phyloP scores from a whole-genome alignment of 768 basidiomycete species.

The Hygrophoropsis aurantiaca region DNA sequence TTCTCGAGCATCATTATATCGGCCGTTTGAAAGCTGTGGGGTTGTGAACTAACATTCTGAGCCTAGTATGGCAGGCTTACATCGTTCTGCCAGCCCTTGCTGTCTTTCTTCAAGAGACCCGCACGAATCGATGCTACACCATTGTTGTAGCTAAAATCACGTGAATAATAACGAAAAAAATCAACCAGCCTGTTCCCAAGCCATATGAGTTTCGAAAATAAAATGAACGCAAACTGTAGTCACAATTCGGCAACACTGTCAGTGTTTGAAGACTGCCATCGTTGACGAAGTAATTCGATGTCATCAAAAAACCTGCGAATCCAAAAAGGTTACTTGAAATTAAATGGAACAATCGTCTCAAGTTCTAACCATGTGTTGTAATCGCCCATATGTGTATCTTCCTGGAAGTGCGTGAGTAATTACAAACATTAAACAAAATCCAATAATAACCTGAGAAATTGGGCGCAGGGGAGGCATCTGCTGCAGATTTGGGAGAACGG shows the following conservation, averaged over 20 bases:
- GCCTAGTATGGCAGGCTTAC: slow-evolving; percentile 42
- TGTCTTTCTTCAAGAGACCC: slow-evolving; percentile 86
- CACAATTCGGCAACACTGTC: slow-evolving; percentile 93
- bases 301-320: slow-evolving; percentile 90
- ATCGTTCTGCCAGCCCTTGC: slow-evolving; percentile 94
- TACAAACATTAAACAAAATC: neutral
- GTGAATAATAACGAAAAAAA: slow-evolving; percentile 95
- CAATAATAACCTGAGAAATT: slow-evolving; percentile 62
- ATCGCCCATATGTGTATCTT: slow-evolving; percentile 77
- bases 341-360: neutral
- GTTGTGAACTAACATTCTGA: slow-evolving; percentile 5
- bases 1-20: slow-evolving; percentile 75
- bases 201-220: neutral
- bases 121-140: slow-evolving; percentile 90
- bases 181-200: slow-evolving; percentile 74
- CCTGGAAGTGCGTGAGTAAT: slow-evolving; percentile 40
- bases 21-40: slow-evolving; percentile 45
- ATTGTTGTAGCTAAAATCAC: slow-evolving; percentile 89
- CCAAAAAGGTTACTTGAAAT: slow-evolving; percentile 13
- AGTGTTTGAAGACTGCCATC: slow-evolving; percentile 92
- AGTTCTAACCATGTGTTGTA: slow-evolving; percentile 73
- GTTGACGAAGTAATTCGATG: slow-evolving; percentile 84
- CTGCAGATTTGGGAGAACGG: slow-evolving; percentile 94
- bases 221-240: slow-evolving; percentile 25
- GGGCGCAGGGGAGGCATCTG: slow-evolving; percentile 90